A percentile compares a stretch with the other conserved stretches of the same genome.
phyloP scores from a whole-genome alignment of 441 rosid genomes.

The Kokia cookei region DNA sequence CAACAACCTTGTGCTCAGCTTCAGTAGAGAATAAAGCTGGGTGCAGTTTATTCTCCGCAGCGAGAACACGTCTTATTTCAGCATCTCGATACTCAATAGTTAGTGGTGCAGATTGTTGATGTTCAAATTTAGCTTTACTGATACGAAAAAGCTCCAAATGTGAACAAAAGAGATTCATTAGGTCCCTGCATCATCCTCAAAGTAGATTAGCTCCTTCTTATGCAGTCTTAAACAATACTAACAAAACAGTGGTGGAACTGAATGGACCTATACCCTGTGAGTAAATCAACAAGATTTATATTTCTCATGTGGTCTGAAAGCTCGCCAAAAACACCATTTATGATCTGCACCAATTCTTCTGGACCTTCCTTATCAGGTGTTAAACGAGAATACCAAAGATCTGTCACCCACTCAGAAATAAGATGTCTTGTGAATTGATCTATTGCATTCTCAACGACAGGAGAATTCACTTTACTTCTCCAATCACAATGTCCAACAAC shows the following conservation, averaged over 20 bases:
- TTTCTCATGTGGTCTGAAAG: slow-evolving; percentile 74
- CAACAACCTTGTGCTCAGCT: slow-evolving; percentile 89
- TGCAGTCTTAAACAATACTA: slow-evolving; percentile 4
- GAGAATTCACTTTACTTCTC: slow-evolving; percentile 92
- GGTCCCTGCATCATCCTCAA: slow-evolving; percentile 69
- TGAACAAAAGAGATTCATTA: slow-evolving; percentile 62
- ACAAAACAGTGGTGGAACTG: neutral
- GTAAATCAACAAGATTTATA: slow-evolving; percentile 78
- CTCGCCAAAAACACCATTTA: slow-evolving; percentile 81
- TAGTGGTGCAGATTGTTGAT: slow-evolving; percentile 34
- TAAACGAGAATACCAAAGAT: slow-evolving; percentile 90
- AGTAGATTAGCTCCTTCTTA: slow-evolving; percentile 28
- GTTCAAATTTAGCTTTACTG: slow-evolving; percentile 67
- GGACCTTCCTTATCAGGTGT: slow-evolving; percentile 93
- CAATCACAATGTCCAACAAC: slow-evolving; percentile 54
- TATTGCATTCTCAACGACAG: slow-evolving; percentile 83
- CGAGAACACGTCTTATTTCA: slow-evolving; percentile 62
- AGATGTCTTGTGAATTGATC: slow-evolving; percentile 82
- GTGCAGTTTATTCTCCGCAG: slow-evolving; percentile 79
- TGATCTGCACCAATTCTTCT: slow-evolving; percentile 71
- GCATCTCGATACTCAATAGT: slow-evolving; percentile 62
- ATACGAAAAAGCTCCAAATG: slow-evolving; percentile 87
- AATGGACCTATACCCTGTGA: slow-evolving; percentile 61
- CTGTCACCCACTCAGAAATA: slow-evolving; percentile 88
- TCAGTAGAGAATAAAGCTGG: slow-evolving; percentile 93